Conservation (phyloP, 768 basidiomycete species). For the Mycena belliarum region DNA sequence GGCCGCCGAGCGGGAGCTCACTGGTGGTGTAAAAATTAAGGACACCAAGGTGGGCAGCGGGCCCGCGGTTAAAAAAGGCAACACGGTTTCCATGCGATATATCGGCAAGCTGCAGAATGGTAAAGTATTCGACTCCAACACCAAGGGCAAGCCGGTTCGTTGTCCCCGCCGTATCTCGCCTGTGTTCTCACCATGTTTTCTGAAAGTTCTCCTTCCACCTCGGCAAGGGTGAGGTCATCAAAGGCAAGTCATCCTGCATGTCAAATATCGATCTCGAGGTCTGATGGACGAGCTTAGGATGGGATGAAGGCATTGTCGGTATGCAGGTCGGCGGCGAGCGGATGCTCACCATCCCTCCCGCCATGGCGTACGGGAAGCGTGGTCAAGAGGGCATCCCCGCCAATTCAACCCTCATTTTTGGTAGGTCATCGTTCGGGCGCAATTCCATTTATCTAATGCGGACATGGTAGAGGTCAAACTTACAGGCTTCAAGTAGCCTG, state of each 20-base stretch:
- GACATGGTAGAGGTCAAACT: slow-evolving; percentile 65
- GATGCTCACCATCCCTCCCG: slow-evolving; percentile 69
- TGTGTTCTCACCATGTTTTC: no score
- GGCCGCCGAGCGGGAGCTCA: slow-evolving; percentile 47
- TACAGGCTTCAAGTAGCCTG: slow-evolving; percentile 60
- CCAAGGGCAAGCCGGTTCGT: slow-evolving; percentile 82
- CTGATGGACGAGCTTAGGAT: slow-evolving; percentile 48
- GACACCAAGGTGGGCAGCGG: slow-evolving; percentile 83
- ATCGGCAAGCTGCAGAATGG: slow-evolving; percentile 85
- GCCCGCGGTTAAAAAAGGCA: slow-evolving; percentile 84
- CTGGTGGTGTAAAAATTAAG: slow-evolving; percentile 73
- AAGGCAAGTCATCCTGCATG: slow-evolving; percentile 48
- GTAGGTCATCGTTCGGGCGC: slow-evolving; percentile 39
- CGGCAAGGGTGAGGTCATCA: slow-evolving; percentile 90
- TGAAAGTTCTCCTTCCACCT: slow-evolving; percentile 73
- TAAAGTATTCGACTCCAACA: slow-evolving; percentile 78
- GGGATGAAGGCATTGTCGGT: slow-evolving; percentile 90
- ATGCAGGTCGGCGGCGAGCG: slow-evolving; percentile 94
- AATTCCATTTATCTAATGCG: background rate
- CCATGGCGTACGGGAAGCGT: slow-evolving; percentile 73
- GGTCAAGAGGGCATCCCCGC: slow-evolving; percentile 62
- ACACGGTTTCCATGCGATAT: slow-evolving; percentile 84
- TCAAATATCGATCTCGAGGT: background rate
- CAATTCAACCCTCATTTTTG: slow-evolving; percentile 82
- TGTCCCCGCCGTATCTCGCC: no score